Evolutionary conservation across 192 early-diverging fungal species (phyloP).

Genomic region (Coemansia sp.): DNA sequence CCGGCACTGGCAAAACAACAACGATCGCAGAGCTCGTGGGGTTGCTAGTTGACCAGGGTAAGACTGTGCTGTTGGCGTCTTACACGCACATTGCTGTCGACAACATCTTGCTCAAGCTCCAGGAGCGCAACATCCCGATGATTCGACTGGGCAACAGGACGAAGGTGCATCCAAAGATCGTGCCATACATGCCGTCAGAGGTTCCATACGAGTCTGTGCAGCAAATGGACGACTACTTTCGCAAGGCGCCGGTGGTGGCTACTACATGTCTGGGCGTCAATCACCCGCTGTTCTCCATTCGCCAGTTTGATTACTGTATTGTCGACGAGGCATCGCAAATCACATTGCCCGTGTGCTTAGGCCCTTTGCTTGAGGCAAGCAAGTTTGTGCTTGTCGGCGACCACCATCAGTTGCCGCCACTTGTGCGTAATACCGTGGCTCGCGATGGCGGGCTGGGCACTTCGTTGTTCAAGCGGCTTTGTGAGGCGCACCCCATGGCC

Average conservation of each 20-base stretch:
- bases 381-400: conserved; percentile 93
- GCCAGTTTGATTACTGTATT: conserved; percentile 93
- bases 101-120: conserved; percentile 87
- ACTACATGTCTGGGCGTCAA: conserved; percentile 87
- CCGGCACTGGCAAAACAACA: conserved; percentile 95
- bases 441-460: conserved; percentile 41
- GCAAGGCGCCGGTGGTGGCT: conserved; percentile 68
- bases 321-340: conserved; percentile 97
- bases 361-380: conserved; percentile 79
- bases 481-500: conserved; percentile 77
- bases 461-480: conserved; percentile 81
- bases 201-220: conserved; percentile 57
- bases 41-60: conserved; percentile 63
- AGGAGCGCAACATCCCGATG: conserved; percentile 59
- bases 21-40: conserved; percentile 80
- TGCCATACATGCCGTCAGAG: conserved; percentile 29
- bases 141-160: conserved; percentile 73
- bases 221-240: conserved; percentile 63
- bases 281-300: conserved; percentile 71
- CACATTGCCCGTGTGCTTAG: conserved; percentile 85
- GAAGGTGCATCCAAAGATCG: conserved; percentile 60
- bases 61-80: conserved; percentile 81
- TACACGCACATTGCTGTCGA: conserved; percentile 95
- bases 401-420: conserved; percentile 90
- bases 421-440: conserved; percentile 62